Evolutionary conservation across 1,284 basidiomycete genomes (phyloP).

Genomic region (Ganoderma lucidum): DNA sequence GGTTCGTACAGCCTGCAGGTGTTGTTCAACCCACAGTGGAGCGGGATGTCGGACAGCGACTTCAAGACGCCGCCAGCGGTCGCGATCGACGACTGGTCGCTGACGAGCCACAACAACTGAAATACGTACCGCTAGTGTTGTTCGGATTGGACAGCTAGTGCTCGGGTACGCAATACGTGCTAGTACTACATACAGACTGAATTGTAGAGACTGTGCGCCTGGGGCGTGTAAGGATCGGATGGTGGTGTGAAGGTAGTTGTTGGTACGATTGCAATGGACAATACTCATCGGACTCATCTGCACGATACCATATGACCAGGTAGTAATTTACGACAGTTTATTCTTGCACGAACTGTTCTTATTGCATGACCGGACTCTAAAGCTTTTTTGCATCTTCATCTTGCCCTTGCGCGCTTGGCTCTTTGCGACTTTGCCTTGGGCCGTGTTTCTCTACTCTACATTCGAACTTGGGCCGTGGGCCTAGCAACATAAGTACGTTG

Average conservation of each 20-base stretch:
- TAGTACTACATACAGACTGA: background rate
- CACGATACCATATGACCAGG: background rate
- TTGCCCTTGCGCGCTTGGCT: background rate
- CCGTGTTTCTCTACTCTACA: background rate
- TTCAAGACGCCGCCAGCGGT: slow-evolving; percentile 76
- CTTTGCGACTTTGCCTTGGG: background rate
- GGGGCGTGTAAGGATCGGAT: slow-evolving; percentile 4
- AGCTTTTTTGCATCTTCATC: background rate
- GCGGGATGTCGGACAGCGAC: slow-evolving; percentile 61
- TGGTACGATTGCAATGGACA: slow-evolving; percentile 1
- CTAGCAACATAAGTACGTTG: background rate
- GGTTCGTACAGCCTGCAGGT: slow-evolving; percentile 80
- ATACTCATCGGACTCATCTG: background rate
- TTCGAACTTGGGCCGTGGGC: background rate
- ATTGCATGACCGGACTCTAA: background rate
- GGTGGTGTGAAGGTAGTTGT: background rate
- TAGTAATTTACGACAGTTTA: background rate
- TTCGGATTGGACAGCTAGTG: slow-evolving; percentile 5
- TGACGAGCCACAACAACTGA: slow-evolving; percentile 71
- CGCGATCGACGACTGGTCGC: slow-evolving; percentile 71
- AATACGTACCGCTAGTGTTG: slow-evolving; percentile 5
- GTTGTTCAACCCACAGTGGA: slow-evolving; percentile 89
- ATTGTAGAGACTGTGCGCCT: slow-evolving; percentile 6
- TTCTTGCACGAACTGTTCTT: slow-evolving; percentile 3
- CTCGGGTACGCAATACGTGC: background rate